Base-by-base conservation (phyloP, 2,329 filamentous ascomycete genomes). In the Cercospora canescens region DNA sequence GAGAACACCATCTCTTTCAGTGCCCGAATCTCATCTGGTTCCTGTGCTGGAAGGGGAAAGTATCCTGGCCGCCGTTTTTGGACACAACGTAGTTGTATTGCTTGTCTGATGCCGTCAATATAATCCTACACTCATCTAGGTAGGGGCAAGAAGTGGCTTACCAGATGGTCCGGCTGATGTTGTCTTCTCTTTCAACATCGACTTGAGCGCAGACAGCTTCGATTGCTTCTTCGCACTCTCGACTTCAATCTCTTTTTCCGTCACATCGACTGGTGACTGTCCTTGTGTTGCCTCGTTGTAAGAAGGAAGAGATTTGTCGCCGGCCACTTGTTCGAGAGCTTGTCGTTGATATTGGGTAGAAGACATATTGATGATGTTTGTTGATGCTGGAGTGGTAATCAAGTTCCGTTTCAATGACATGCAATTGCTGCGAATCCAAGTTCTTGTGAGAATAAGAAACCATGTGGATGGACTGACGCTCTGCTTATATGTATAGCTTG, bases 271-370 rank as follows among this genome's bases (percentile, higher is more conserved):
- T 11, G 59, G 30, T 34, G 59, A 57, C 28, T 37, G 60, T 34
- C 55, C 60, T 39, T 62, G 41, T 26, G 32, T 66, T 14, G 54
- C 54, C 9, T 62, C 59, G 11, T 26, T 58, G 64, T 66, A 63
- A n/a, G 52, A 50, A 37, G 64, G 63, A 14, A 52, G 62, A 32
- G 62, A 63, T 21, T 39, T 63, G 41, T 63, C 54, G n/a, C 61
- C 26, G 16, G 26, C 16, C 1, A 18, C 9, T 52, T 63, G 61
- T 7, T 63, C 24, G 37, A 63, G 50, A 6, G 50, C 35, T 26
- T 32, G 26, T 24, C 24, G 24, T 57, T 48, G 54, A 24, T 32
- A 34, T 45, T 45, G 16, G 2, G 35, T 14, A 41, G 56, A 30
- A 30, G 28, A 30, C n/a, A 30, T 60, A 2, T n/a, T 39, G n/a